phyloP scores from a whole-genome alignment of 345 rosid genomes.

The Viola odorata region DNA sequence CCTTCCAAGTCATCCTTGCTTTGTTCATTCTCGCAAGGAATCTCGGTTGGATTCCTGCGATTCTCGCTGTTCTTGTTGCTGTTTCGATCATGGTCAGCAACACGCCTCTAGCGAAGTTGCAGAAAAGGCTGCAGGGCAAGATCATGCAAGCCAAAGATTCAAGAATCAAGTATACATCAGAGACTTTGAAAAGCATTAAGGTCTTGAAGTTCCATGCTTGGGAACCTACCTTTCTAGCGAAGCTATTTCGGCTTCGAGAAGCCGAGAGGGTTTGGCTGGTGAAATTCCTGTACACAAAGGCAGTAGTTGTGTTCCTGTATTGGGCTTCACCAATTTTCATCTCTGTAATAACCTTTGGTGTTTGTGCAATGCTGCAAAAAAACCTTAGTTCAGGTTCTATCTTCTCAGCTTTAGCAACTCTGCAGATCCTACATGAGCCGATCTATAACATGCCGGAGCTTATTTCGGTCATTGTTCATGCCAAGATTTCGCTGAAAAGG shows the following conservation, averaged over 20 bases:
- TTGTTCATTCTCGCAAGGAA: conserved; percentile 41
- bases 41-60: conserved; percentile 52
- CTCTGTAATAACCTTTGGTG: conserved; percentile 50
- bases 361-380: conserved; percentile 35
- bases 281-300: conserved; percentile 45
- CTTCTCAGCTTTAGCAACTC: conserved; percentile 57
- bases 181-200: conserved; percentile 54
- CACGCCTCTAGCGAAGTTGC: conserved; percentile 57
- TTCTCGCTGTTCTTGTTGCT: conserved; percentile 49
- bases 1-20: conserved; percentile 55
- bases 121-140: conserved; percentile 43
- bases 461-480: conserved; percentile 48
- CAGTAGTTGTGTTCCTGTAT: conserved; percentile 54
- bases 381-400: conserved; percentile 47
- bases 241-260: conserved; percentile 48
- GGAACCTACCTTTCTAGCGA: conserved; percentile 41
- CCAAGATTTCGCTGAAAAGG: conserved; percentile 50
- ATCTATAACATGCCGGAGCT: conserved; percentile 60
- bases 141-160: conserved; percentile 54
- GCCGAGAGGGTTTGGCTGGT: conserved; percentile 41
- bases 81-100: conserved; percentile 57
- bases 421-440: conserved; percentile 57
- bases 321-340: conserved; percentile 61
- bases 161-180: conserved; percentile 45
- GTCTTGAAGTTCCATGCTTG: conserved; percentile 49